These are phyloP conservation scores for Pythium utonaiense DNA, from an alignment of 352 stramenopile species.

Conservation along the genomic window DNA sequence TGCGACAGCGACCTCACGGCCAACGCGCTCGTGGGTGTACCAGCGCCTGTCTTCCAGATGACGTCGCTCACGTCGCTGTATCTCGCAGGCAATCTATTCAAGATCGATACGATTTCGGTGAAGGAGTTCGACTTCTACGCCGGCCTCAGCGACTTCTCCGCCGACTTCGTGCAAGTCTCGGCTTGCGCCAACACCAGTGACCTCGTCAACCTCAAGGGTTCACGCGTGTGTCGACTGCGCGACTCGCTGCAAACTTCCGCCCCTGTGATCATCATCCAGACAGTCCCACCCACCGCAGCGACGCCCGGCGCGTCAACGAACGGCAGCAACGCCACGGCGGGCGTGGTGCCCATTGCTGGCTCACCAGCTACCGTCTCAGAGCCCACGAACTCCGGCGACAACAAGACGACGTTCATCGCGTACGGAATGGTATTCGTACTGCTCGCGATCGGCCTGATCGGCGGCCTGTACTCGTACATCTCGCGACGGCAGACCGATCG, in stretches of 20 bases:
- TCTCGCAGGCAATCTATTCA: conserved; percentile 46
- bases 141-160: conserved; percentile 46
- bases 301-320: neutral
- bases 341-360: neutral
- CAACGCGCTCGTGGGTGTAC: conserved; percentile 46
- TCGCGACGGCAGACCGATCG: conserved; percentile 30
- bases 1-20: conserved; percentile 42
- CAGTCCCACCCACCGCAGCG: conserved; percentile 19
- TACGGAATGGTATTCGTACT: conserved; percentile 39
- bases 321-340: neutral
- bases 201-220: conserved; percentile 57
- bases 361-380: conserved; percentile 9
- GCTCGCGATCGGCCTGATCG: conserved; percentile 34
- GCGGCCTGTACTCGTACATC: conserved; percentile 43
- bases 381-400: conserved; percentile 6
- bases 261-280: conserved; percentile 28
- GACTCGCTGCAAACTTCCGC: conserved; percentile 4
- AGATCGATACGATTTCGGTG: conserved; percentile 45
- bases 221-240: conserved; percentile 41
- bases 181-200: conserved; percentile 38
- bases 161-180: conserved; percentile 49
- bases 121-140: conserved; percentile 71
- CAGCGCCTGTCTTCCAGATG: conserved; percentile 43
- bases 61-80: conserved; percentile 43
- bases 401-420: conserved; percentile 47